Evolutionary conservation across 1,284 basidiomycete genomes (phyloP).

Genomic region (Phaffia rhodozyma): DNA sequence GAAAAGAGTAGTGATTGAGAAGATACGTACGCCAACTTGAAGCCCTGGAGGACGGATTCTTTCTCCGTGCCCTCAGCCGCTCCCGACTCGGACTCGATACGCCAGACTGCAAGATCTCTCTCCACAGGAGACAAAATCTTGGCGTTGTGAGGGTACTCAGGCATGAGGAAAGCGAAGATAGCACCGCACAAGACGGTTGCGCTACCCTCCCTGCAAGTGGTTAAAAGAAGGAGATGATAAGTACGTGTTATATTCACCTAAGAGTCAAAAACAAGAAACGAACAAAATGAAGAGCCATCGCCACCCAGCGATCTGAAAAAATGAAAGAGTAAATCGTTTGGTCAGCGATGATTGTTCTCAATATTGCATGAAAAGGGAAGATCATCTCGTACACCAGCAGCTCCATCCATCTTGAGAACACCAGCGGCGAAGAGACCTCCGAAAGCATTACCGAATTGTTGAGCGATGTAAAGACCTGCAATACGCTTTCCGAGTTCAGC

Average conservation of each 20-base stretch:
- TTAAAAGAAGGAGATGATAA: not conserved
- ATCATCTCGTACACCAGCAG: conserved; percentile 18
- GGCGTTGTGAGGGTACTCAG: conserved; percentile 28
- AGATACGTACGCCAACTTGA: conserved; percentile 23
- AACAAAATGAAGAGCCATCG: conserved; percentile 28
- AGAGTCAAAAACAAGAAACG: not conserved
- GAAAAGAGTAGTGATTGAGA: no score
- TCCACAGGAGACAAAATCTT: conserved; percentile 24
- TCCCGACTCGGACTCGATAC: conserved; percentile 27
- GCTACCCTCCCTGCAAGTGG: conserved; percentile 17
- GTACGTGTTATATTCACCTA: not conserved
- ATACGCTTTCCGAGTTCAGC: conserved; percentile 1
- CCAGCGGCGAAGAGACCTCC: conserved; percentile 30
- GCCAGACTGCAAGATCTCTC: conserved; percentile 27
- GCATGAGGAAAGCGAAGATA: conserved; percentile 23
- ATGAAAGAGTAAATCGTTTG: no score
- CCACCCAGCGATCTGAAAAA: conserved; percentile 23
- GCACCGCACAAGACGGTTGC: conserved; percentile 26
- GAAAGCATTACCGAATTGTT: conserved; percentile 22
- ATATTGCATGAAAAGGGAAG: no score
- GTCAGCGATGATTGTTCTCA: no score
- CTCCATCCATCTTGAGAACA: conserved; percentile 25
- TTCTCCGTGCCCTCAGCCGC: conserved; percentile 25
- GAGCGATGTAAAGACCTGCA: conserved; percentile 7
- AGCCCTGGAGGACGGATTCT: conserved; percentile 22